Base-by-base conservation (phyloP, 768 basidiomycete genomes). In the Pisolithus sp. region DNA sequence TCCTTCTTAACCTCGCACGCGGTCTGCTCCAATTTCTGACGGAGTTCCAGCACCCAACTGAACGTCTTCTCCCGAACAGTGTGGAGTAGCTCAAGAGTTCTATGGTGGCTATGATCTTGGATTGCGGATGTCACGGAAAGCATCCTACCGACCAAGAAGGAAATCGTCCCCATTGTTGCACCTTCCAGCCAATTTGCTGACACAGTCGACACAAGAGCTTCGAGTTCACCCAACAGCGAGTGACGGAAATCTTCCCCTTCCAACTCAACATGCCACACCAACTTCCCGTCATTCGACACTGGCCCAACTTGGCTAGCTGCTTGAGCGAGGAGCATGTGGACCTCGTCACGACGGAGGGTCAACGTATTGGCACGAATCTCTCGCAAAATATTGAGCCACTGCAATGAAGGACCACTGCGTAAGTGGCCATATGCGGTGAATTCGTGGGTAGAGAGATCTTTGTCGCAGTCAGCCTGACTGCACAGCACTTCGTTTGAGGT, bases 381-480 rank as follows among this genome's bases (percentile, higher is more conserved):
- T 23, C 70, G 66, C 15, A 63, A 78, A 73, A 56, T 34, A 34
- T 78, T 78, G 34, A 69, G 57, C 76, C 74, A 76, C 46, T 78
- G 76, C 0, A 78, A 54, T 6, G 54, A 60, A 2, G 62, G 49
- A 4, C 76, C 75, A 23, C 69, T 64, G 8, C 77, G 71, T 34
- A 78, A 57, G 39, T 62, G 59, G 4, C 67, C 68, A 51, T 73
- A 78, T 0, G 69, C 66, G 21, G 69, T 61, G 28, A 63, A 70
- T 46, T 78, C 74, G 37, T 77, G 74, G 4, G 72, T 46, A 31
- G 49, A 64, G n/a, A 77, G 60, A 17, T 68, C 61, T 30, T 48
- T 26, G 0, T 71, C 71, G 48, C 73, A 76, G 7, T 62, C 55
- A 0, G 60, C 54, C 56, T 77, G 76, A 12, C 57, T 51, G n/a